phyloP scores from a whole-genome alignment of 2,329 filamentous ascomycete species.

The Neonectria ditissima region DNA sequence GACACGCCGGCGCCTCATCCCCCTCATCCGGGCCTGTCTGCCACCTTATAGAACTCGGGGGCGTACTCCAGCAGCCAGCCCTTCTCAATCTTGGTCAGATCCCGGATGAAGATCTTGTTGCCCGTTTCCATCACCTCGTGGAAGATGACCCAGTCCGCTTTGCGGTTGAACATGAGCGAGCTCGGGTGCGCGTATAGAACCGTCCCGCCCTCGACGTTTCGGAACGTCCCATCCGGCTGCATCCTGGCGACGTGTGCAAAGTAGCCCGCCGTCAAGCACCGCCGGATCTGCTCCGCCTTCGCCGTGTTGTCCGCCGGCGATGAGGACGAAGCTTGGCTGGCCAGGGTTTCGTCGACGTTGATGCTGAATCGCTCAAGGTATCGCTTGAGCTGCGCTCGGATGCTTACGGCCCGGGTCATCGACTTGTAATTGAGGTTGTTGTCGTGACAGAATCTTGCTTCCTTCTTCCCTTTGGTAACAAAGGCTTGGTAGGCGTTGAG shows the following conservation, averaged over 20 bases:
- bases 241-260: constrained; percentile 95
- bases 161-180: constrained; percentile 94
- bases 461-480: constrained; percentile 83
- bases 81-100: constrained; percentile 94
- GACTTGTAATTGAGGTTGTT: constrained; percentile 89
- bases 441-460: constrained; percentile 87
- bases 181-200: constrained; percentile 89
- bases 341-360: constrained; percentile 72
- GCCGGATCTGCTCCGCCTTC: constrained; percentile 78
- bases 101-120: constrained; percentile 88
- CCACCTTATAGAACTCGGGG: constrained; percentile 81
- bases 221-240: constrained; percentile 92
- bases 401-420: constrained; percentile 84
- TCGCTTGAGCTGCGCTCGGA: constrained; percentile 85
- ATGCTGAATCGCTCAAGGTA: constrained; percentile 90
- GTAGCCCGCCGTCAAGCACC: constrained; percentile 89
- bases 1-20: constrained; percentile 19
- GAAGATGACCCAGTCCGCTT: constrained; percentile 96
- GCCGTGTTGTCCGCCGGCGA: constrained; percentile 45
- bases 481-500: constrained; percentile 96
- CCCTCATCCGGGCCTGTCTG: constrained; percentile 43
- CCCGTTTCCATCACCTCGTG: constrained; percentile 92
- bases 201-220: constrained; percentile 83
- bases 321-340: constrained; percentile 43
- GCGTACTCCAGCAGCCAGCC: constrained; percentile 92